Evolutionary conservation across 805 yeast genomes (phyloP).

Genomic region (Suhomyces xylopsoci): DNA sequence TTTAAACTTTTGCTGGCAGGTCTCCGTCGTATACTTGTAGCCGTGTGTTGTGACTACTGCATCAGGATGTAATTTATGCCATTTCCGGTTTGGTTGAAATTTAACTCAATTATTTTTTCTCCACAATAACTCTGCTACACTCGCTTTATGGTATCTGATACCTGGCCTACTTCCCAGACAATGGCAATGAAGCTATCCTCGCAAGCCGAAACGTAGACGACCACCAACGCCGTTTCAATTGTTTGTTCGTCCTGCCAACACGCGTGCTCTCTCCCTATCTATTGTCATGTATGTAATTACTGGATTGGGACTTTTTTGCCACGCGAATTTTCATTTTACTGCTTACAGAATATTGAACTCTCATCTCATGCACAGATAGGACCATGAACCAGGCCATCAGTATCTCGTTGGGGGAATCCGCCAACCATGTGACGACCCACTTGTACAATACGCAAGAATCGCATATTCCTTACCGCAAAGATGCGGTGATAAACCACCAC

Average conservation of each 20-base stretch:
- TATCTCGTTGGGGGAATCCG: slow-evolving; percentile 64
- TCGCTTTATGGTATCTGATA: background rate
- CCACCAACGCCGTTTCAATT: background rate
- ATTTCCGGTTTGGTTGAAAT: background rate
- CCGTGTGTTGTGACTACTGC: background rate
- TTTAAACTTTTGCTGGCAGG: background rate
- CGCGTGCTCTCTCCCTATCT: background rate
- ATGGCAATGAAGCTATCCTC: background rate
- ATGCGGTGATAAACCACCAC: slow-evolving; percentile 44
- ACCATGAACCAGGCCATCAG: slow-evolving; percentile 43
- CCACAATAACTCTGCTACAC: background rate
- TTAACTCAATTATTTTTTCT: background rate
- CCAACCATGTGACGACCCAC: slow-evolving; percentile 77
- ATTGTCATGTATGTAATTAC: background rate
- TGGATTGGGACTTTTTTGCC: background rate
- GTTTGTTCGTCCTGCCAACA: background rate
- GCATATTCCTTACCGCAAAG: slow-evolving; percentile 51
- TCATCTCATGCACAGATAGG: slow-evolving; percentile 44
- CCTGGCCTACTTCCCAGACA: background rate
- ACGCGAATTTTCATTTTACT: background rate
- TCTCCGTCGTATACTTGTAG: background rate
- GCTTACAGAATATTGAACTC: background rate
- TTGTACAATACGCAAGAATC: slow-evolving; percentile 78
- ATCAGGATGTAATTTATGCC: background rate
- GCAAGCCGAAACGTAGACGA: background rate